Conservation (phyloP, 495 filamentous ascomycete species). For the Hypoxylon fuscum region DNA sequence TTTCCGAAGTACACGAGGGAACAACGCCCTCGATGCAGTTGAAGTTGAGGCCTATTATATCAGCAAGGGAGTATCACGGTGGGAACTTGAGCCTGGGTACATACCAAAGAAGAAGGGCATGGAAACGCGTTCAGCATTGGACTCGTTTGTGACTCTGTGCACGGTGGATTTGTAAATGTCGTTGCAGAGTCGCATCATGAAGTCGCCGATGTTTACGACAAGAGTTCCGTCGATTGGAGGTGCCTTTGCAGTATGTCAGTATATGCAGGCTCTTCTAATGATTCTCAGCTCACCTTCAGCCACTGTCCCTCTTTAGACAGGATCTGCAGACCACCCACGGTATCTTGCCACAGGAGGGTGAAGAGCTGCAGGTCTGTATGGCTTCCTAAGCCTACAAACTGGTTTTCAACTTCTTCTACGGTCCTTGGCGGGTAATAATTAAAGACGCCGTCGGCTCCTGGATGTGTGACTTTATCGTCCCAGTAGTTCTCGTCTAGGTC, state of each 20-base stretch:
- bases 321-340: slow-evolving; percentile 62
- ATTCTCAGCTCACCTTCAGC: slow-evolving; percentile 54
- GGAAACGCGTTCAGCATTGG: slow-evolving; percentile 57
- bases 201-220: slow-evolving; percentile 73
- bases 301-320: slow-evolving; percentile 61
- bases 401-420: slow-evolving; percentile 40
- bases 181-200: slow-evolving; percentile 70
- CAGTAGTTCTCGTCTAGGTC: slow-evolving; percentile 61
- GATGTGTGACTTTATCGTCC: slow-evolving; percentile 59
- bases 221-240: slow-evolving; percentile 65
- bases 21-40: slow-evolving; percentile 60
- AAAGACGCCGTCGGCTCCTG: slow-evolving; percentile 58
- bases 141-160: slow-evolving; percentile 64
- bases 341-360: slow-evolving; percentile 67
- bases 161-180: slow-evolving; percentile 67
- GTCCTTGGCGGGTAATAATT: slow-evolving; percentile 60
- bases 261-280: neutral
- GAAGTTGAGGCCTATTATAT: slow-evolving; percentile 52
- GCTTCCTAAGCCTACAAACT: slow-evolving; percentile 61
- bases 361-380: slow-evolving; percentile 68
- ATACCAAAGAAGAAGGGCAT: slow-evolving; percentile 70
- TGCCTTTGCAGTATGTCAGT: slow-evolving; percentile 32
- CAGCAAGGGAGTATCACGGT: slow-evolving; percentile 2
- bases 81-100: neutral
- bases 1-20: slow-evolving; percentile 61